Conservation (phyloP, 139 green algal genomes). For the Coelastrella sp. region DNA sequence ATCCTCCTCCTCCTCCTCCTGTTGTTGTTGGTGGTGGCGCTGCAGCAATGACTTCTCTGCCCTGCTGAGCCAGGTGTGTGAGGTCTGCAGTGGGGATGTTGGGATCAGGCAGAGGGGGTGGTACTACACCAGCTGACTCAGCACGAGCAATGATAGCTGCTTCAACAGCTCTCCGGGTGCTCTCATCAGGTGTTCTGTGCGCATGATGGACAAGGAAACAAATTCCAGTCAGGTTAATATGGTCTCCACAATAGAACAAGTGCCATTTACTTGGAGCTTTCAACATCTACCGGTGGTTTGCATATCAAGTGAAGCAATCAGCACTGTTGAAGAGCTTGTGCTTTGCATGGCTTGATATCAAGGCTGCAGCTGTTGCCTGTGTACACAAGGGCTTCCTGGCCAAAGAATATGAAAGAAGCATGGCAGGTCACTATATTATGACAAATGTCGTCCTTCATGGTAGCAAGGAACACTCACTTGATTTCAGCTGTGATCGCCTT, state of each 20-base stretch:
- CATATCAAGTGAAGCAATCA: no score
- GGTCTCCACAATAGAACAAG: no score
- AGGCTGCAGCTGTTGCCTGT: no score
- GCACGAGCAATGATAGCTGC: background rate
- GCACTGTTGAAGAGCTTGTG: no score
- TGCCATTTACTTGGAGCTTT: no score
- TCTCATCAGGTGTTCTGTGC: background rate
- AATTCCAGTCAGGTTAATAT: background rate
- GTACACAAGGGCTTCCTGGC: no score
- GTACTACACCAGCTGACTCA: background rate
- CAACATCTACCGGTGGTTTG: no score
- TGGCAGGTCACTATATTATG: background rate
- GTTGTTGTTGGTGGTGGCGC: background rate
- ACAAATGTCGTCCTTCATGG: background rate
- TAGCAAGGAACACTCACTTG: background rate
- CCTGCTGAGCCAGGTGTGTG: background rate
- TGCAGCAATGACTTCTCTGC: background rate
- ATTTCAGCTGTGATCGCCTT: conserved; percentile 1
- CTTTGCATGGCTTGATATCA: no score
- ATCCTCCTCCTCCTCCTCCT: no score
- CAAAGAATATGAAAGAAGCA: background rate
- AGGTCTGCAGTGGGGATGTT: background rate
- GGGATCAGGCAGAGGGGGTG: background rate
- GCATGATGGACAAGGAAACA: background rate
- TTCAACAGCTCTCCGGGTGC: background rate